Percentiles rank a stretch among this genome's conserved stretches.
These are phyloP conservation scores for Pascua sp. DNA, from an alignment of 1,284 basidiomycete species.

Conservation along the genomic window DNA sequence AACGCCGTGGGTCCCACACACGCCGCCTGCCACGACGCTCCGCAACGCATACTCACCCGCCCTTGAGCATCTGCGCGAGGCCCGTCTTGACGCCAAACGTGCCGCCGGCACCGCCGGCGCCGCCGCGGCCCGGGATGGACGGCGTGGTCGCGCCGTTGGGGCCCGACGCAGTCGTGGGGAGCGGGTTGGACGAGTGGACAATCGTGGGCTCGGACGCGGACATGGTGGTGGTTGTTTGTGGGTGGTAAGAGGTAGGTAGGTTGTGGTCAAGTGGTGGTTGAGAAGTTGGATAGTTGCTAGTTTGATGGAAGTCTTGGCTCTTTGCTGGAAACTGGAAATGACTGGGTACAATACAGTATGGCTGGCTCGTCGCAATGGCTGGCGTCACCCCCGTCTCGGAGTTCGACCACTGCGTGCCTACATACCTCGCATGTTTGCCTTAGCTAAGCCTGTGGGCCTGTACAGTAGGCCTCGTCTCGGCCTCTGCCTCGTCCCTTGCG, in stretches of 20 bases:
- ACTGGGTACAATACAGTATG: no score
- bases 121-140: conserved; percentile 11
- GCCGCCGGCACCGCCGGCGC: conserved; percentile 55
- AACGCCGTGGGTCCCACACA: background rate
- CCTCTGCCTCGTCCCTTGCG: no score
- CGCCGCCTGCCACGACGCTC: no score
- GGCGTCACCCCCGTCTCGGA: no score
- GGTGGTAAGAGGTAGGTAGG: background rate
- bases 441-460: no score
- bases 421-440: no score
- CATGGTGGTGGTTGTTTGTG: conserved; percentile 4
- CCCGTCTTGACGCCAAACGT: conserved; percentile 92
- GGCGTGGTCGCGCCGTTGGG: conserved; percentile 14
- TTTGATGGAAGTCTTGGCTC: no score
- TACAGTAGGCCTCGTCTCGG: no score
- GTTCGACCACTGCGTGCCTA: no score
- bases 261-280: no score
- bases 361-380: no score
- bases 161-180: conserved; percentile 3
- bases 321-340: no score
- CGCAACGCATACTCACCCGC: conserved; percentile 38
- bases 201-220: conserved; percentile 20
- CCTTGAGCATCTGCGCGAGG: conserved; percentile 92
- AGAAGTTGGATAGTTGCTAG: background rate
- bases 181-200: conserved; percentile 9